Evolutionary conservation across 192 early-diverging fungal species (phyloP), one percentile per base, ranked within the genome.

Genomic region (Podila minutissima): DNA sequence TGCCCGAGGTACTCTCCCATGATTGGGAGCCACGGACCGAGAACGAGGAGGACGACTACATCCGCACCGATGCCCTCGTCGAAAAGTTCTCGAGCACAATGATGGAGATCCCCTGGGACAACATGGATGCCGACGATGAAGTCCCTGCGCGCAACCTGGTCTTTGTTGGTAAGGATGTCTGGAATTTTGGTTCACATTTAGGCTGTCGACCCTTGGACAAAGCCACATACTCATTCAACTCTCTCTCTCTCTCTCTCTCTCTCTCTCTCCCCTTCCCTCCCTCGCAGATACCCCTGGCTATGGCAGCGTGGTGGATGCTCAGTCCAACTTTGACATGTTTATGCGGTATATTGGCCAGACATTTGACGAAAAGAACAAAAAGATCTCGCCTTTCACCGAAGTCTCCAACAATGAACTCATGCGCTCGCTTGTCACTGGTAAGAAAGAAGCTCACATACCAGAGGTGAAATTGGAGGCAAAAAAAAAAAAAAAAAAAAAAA

Each of bases 61-160:
- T 5, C 12, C 77, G 57, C 19, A 81, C 77, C 9, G 53, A 59
- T 5, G 63, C 29, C 4, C 35, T 81, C 29, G 62, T 66, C 3
- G 77, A 81, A 73, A 69, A 69, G 67, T 81, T 65, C 51, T 72
- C 77, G n/a, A 81, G 77, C 49, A 81, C 77, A 13, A 81, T 81
- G 77, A 81, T 81, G 77, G 77, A 81, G 71, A 81, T 81, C 53
- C 77, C 77, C 15, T 81, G 77, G 77, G 77, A 81, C 29, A 81
- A 81, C 32, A 81, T 81, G 71, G 77, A 81, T 19, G 63, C 70
- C 19, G 77, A 81, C 58, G 77, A 81, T 55, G 77, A 81, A 29
- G 77, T 73, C 1, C 77, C 77, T 11, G 77, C 77, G 8, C 70
- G 77, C 11, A 81, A 81, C 53, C 71, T 81, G 11, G 77, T 81